Evolutionary conservation across 2,329 filamentous ascomycete genomes (phyloP).

Genomic region (Sarocladium kiliense): DNA sequence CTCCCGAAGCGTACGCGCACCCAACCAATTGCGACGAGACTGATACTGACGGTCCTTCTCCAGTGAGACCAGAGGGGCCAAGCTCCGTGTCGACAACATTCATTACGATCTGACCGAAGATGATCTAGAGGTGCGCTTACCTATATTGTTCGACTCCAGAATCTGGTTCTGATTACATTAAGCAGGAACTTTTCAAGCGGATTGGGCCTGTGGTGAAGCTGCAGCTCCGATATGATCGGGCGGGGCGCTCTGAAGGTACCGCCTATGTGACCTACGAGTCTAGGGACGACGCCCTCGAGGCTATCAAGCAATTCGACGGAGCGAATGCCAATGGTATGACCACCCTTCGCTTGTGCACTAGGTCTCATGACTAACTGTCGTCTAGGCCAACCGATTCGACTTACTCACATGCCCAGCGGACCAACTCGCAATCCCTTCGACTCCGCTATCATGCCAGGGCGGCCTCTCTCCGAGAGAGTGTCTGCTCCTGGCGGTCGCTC

Average conservation of each 20-base stretch:
- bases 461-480: conserved; percentile 57
- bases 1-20: conserved; percentile 32
- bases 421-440: conserved; percentile 51
- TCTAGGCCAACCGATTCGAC: conserved; percentile 70
- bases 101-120: conserved; percentile 87
- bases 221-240: conserved; percentile 76
- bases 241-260: conserved; percentile 79
- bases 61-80: conserved; percentile 55
- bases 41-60: conserved; percentile 12
- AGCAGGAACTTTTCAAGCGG: conserved; percentile 70
- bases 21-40: not conserved
- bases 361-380: not conserved
- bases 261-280: conserved; percentile 78
- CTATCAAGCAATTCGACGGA: conserved; percentile 77
- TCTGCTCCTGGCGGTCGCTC: conserved; percentile 51
- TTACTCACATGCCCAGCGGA: conserved; percentile 58
- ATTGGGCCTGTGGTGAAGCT: conserved; percentile 69
- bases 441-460: conserved; percentile 47
- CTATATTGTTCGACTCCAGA: not conserved
- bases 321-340: conserved; percentile 75
- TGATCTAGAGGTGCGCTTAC: conserved; percentile 63
- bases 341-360: not conserved
- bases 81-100: conserved; percentile 80
- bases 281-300: conserved; percentile 64
- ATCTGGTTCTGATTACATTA: not conserved